These are phyloP conservation scores for Acorus gramineus DNA, from an alignment of 106 monocot species.

Conservation along the genomic window DNA sequence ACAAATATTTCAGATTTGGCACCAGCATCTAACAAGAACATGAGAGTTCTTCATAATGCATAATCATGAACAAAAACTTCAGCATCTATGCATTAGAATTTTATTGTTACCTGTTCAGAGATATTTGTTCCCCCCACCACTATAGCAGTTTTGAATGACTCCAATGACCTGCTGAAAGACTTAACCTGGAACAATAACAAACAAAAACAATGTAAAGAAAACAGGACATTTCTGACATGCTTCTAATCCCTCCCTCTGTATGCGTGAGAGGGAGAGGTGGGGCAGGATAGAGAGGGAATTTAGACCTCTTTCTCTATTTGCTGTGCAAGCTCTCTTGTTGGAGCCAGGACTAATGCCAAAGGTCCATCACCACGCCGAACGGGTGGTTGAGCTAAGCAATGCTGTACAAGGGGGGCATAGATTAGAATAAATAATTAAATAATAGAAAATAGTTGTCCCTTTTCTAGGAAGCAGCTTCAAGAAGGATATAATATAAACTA, in stretches of 20 bases:
- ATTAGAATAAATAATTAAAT: background rate
- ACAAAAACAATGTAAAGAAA: constrained; percentile 1
- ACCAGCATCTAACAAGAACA: too few relatives aligned
- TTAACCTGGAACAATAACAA: constrained; percentile 35
- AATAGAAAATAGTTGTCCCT: background rate
- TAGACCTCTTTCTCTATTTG: constrained; percentile 61
- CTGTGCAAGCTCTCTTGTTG: constrained; percentile 58
- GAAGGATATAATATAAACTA: too few relatives aligned
- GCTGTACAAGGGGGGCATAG: constrained; percentile 12
- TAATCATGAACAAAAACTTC: too few relatives aligned
- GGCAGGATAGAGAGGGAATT: background rate
- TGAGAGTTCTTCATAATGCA: too few relatives aligned
- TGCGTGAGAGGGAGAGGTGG: too few relatives aligned
- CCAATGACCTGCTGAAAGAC: constrained; percentile 50
- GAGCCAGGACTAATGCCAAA: constrained; percentile 50
- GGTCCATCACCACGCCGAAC: constrained; percentile 46
- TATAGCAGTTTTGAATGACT: constrained; percentile 35
- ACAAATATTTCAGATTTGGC: too few relatives aligned
- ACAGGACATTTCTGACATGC: background rate
- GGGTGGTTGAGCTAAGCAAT: constrained; percentile 47
- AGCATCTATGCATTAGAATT: background rate
- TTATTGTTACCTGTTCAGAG: constrained; percentile 33
- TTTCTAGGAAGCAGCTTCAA: too few relatives aligned
- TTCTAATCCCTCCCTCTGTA: too few relatives aligned
- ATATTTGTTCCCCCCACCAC: constrained; percentile 65